Conservation (phyloP, 495 filamentous ascomycete genomes). For the Hamigera avellanea region DNA sequence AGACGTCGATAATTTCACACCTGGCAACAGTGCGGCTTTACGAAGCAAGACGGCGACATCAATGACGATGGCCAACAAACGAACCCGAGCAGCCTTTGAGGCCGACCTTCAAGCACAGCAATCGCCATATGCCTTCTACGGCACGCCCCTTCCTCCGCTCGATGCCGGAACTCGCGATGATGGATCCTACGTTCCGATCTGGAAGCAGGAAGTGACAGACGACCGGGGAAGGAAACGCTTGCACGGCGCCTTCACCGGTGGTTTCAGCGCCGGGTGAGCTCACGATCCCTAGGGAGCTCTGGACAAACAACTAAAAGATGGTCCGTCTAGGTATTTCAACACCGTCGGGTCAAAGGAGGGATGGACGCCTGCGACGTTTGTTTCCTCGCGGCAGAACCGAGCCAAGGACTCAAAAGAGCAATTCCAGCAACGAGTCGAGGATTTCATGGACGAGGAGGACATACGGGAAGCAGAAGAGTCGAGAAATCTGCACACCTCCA, state of each 20-base stretch:
- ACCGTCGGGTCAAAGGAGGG: slow-evolving; percentile 97
- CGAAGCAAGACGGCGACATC: no score
- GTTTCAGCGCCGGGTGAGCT: slow-evolving; percentile 85
- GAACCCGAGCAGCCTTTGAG: slow-evolving; percentile 67
- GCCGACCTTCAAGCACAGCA: slow-evolving; percentile 60
- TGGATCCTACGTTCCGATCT: slow-evolving; percentile 84
- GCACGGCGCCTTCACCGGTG: slow-evolving; percentile 94
- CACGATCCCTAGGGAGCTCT: slow-evolving; percentile 11
- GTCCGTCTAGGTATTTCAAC: slow-evolving; percentile 70
- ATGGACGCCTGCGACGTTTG: slow-evolving; percentile 85
- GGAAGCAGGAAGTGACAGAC: slow-evolving; percentile 96
- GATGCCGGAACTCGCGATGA: slow-evolving; percentile 77
- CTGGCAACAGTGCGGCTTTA: no score
- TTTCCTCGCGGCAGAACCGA: slow-evolving; percentile 76
- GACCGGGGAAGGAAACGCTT: slow-evolving; percentile 84
- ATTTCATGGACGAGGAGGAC: slow-evolving; percentile 99
- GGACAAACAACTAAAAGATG: slow-evolving; percentile 19
- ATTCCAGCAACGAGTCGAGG: slow-evolving; percentile 59
- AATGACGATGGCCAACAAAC: slow-evolving; percentile 60
- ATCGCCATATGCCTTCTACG: slow-evolving; percentile 73
- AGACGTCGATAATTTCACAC: no score
- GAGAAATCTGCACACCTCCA: slow-evolving; percentile 55
- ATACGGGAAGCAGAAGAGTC: slow-evolving; percentile 76
- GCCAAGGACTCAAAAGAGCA: slow-evolving; percentile 49
- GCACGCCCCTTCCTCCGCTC: slow-evolving; percentile 72